phyloP scores from a whole-genome alignment of 2,329 filamentous ascomycete species.

The Aureobasidium sp. region DNA sequence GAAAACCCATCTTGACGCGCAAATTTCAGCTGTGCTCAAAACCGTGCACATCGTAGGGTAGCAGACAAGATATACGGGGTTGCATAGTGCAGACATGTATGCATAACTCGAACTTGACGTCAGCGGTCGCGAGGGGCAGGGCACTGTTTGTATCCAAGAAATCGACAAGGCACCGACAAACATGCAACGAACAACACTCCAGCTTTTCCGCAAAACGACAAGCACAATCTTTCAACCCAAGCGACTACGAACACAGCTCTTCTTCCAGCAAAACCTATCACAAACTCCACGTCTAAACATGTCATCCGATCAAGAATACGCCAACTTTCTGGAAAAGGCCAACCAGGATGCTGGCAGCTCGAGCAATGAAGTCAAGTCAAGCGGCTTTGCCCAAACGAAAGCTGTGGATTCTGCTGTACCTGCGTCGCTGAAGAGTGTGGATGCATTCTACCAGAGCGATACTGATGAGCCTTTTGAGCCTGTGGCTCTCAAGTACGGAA shows the following conservation, averaged over 20 bases:
- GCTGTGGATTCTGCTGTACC: conserved; percentile 50
- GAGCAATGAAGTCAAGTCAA: conserved; percentile 11
- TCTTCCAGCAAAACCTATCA: not conserved
- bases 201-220: not conserved
- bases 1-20: too few species aligned
- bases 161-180: not conserved
- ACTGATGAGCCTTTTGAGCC: conserved; percentile 79
- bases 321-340: conserved; percentile 77
- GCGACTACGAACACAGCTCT: not conserved
- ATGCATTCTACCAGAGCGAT: conserved; percentile 68
- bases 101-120: not conserved
- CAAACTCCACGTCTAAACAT: conserved; percentile 32
- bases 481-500: conserved; percentile 54
- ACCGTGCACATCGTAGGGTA: too few species aligned
- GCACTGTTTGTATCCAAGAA: not conserved
- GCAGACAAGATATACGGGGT: too few species aligned
- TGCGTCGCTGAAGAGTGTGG: conserved; percentile 44
- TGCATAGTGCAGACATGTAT: not conserved
- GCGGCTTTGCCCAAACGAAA: conserved; percentile 27
- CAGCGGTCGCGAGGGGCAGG: not conserved
- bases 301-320: conserved; percentile 75
- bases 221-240: not conserved
- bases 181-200: conserved; percentile 1
- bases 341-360: conserved; percentile 54
- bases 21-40: too few species aligned